A percentile compares a stretch with the other conserved stretches of the same genome.
Conservation (phyloP, 768 basidiomycete genomes). For the Boletus rufocinnamomeus region DNA sequence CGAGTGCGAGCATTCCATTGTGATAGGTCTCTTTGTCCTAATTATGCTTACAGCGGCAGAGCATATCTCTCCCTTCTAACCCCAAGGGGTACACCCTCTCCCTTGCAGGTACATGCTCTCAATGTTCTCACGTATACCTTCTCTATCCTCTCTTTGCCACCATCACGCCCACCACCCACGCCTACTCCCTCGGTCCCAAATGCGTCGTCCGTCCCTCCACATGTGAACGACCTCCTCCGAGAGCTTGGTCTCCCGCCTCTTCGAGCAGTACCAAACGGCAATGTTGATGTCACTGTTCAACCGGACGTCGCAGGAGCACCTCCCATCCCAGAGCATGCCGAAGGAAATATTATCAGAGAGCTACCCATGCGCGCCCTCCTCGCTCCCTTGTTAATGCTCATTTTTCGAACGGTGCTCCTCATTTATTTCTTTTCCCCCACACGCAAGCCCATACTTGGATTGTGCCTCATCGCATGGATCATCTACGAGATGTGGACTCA, state of each 20-base stretch:
- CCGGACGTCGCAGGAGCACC: constrained; percentile 23
- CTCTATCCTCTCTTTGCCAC: constrained; percentile 56
- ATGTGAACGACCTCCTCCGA: constrained; percentile 62
- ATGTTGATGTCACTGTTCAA: constrained; percentile 22
- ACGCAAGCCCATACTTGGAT: constrained; percentile 67
- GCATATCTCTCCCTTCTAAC: constrained; percentile 55
- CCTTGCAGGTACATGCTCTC: constrained; percentile 60
- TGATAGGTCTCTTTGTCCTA: constrained; percentile 1
- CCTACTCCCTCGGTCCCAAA: constrained; percentile 30
- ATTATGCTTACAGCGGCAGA: constrained; percentile 29
- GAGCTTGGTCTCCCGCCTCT: constrained; percentile 63
- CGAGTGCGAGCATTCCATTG: constrained; percentile 16
- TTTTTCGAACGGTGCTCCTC: constrained; percentile 65
- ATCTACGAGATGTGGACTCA: constrained; percentile 76
- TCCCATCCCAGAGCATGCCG: constrained; percentile 24
- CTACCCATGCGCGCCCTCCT: constrained; percentile 68
- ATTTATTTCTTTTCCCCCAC: constrained; percentile 79
- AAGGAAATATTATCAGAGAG: constrained; percentile 46
- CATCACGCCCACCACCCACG: constrained; percentile 39
- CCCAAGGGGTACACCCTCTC: constrained; percentile 49
- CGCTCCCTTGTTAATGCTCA: constrained; percentile 65
- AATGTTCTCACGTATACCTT: constrained; percentile 41
- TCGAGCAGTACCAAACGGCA: constrained; percentile 38
- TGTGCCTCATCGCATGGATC: constrained; percentile 69
- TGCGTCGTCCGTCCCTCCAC: constrained; percentile 40